Evolutionary conservation across 805 yeast species (phyloP).

Genomic region (Metschnikowia similis): DNA sequence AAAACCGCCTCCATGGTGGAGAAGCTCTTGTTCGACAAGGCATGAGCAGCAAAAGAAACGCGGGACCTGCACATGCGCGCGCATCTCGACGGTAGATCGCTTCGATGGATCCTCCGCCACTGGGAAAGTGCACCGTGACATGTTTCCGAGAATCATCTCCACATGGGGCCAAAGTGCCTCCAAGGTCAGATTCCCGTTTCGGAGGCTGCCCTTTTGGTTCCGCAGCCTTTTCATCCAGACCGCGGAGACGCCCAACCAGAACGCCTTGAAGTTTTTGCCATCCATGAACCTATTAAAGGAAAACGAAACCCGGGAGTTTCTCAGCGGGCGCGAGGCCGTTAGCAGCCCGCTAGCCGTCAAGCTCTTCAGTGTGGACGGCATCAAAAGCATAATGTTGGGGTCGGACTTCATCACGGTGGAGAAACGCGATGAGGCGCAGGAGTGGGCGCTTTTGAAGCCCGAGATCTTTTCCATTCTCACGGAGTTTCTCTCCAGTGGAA

Average conservation of each 20-base stretch:
- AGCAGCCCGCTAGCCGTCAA: conserved; percentile 75
- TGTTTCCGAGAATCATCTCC: neutral
- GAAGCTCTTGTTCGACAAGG: conserved; percentile 36
- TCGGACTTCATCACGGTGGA: conserved; percentile 80
- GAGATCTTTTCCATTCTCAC: conserved; percentile 59
- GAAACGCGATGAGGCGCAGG: conserved; percentile 46
- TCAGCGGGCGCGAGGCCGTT: conserved; percentile 70
- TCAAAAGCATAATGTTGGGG: conserved; percentile 74
- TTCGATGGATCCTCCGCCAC: conserved; percentile 3
- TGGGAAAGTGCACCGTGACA: conserved; percentile 1
- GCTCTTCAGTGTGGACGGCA: conserved; percentile 71
- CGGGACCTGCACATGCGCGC: neutral
- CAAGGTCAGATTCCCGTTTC: neutral
- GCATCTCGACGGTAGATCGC: conserved; percentile 3
- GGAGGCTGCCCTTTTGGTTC: neutral
- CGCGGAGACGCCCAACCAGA: conserved; percentile 78
- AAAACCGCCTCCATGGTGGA: conserved; percentile 52
- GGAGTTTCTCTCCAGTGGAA: conserved; percentile 52
- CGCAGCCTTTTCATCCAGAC: conserved; percentile 65
- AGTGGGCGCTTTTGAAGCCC: conserved; percentile 62
- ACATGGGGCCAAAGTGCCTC: neutral
- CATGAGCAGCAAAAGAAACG: conserved; percentile 2
- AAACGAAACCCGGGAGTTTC: conserved; percentile 65
- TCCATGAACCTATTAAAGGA: conserved; percentile 56
- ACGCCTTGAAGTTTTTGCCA: conserved; percentile 81